Evolutionary conservation across 208 protist species (phyloP).

Genomic region (Angomonas ambiguus): DNA sequence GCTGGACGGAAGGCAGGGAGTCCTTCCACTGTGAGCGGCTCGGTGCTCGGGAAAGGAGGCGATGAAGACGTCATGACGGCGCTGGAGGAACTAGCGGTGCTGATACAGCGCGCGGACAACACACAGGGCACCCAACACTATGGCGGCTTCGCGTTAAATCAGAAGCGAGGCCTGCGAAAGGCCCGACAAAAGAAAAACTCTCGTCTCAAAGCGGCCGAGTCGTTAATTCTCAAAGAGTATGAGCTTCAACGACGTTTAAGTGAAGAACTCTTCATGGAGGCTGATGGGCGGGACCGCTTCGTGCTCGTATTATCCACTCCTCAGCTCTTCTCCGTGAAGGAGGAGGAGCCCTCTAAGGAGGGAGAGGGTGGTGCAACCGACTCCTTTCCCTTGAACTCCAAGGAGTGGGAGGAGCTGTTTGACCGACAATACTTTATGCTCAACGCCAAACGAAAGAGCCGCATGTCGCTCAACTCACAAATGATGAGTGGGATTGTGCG

Average conservation of each 20-base stretch:
- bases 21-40: not conserved
- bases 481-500: too few relatives aligned
- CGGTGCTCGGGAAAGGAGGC: not conserved
- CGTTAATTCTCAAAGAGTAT: slow-evolving; percentile 37
- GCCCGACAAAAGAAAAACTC: slow-evolving; percentile 21
- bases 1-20: not conserved
- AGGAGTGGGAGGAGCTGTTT: slow-evolving; percentile 14
- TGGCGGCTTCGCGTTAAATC: not conserved
- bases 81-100: not conserved
- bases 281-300: slow-evolving; percentile 32
- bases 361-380: slow-evolving; percentile 4
- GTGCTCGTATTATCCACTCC: slow-evolving; percentile 40
- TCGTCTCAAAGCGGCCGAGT: slow-evolving; percentile 31
- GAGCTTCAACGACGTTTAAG: slow-evolving; percentile 28
- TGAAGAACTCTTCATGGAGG: slow-evolving; percentile 33
- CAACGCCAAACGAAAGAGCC: not conserved
- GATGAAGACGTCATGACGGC: not conserved
- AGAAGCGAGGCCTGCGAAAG: not conserved
- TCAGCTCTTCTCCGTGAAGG: slow-evolving; percentile 20
- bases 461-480: not conserved
- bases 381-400: slow-evolving; percentile 23
- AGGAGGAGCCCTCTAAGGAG: not conserved
- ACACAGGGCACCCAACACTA: not conserved
- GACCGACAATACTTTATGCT: slow-evolving; percentile 21
- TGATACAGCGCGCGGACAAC: not conserved